Evolutionary conservation across 352 stramenopile species (phyloP).

Genomic region (Pythium plurisporium): DNA sequence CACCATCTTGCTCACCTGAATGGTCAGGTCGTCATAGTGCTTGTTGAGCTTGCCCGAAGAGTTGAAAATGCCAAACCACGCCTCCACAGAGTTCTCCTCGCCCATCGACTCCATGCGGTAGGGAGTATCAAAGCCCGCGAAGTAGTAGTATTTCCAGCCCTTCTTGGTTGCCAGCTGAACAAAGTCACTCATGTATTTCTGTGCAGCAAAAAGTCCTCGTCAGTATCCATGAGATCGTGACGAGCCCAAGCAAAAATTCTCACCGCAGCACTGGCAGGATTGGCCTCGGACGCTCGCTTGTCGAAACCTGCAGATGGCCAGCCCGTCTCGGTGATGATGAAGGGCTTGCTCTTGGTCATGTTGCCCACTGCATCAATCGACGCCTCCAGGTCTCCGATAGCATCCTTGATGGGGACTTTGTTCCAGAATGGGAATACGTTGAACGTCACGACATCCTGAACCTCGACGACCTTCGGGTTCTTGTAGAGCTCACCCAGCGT

Average conservation of each 20-base stretch:
- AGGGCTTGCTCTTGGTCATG: slow-evolving; percentile 58
- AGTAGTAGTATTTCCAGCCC: slow-evolving; percentile 87
- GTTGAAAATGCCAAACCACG: slow-evolving; percentile 76
- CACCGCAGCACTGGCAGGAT: slow-evolving; percentile 53
- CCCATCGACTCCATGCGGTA: slow-evolving; percentile 53
- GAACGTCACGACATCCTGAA: slow-evolving; percentile 70
- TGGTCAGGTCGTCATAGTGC: slow-evolving; percentile 41
- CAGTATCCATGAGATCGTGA: background rate
- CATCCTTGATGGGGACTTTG: slow-evolving; percentile 48
- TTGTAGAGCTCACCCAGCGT: slow-evolving; percentile 71
- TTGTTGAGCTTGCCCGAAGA: slow-evolving; percentile 55
- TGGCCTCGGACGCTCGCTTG: slow-evolving; percentile 49
- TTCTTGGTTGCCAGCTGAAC: slow-evolving; percentile 54
- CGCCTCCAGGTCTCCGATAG: slow-evolving; percentile 56
- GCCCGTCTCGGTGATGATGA: slow-evolving; percentile 82
- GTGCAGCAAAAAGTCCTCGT: background rate
- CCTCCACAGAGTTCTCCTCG: slow-evolving; percentile 57
- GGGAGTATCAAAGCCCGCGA: slow-evolving; percentile 72
- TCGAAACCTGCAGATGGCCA: slow-evolving; percentile 59
- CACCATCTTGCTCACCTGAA: slow-evolving; percentile 15
- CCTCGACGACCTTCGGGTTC: slow-evolving; percentile 68
- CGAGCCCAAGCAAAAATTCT: background rate
- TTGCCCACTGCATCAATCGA: slow-evolving; percentile 59
- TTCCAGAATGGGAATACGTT: slow-evolving; percentile 88
- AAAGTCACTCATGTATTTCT: slow-evolving; percentile 79